Base-by-base conservation (phyloP, 208 protist genomes). In the Acanthamoeba rhysodes region DNA sequence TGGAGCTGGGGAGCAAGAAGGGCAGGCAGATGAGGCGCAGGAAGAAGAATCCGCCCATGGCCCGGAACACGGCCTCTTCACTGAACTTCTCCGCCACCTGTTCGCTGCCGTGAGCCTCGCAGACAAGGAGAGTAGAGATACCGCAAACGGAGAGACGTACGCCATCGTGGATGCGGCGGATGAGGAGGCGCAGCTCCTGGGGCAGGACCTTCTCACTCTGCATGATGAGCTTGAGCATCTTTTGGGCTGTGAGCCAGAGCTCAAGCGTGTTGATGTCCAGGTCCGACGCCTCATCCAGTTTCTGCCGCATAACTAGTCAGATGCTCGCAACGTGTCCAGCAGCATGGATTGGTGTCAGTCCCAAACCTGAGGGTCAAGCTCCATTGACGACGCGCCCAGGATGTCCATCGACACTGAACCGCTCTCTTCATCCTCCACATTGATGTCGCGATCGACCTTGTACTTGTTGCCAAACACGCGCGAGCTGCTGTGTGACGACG, bases 41-140 rank as follows among this genome's bases (percentile, higher is more conserved):
- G 62, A 70, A 70, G 59, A 72, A 72, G 85, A 92, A 92, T 3
- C 85, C 85, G 53, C 85, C 85, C 85, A 92, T 92, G 59, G 85
- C 62, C 27, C 85, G 2, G 37, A 53, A 92, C 85, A 50, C 57
- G 9, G 78, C 78, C 85, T 50, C 57, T 1, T 92, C 62, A 6
- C 34, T 66, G 57, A 92, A 74, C 85, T 92, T 72, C 12, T 9
- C 16, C 55, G 2, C 9, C 85, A 72, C 45, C 41, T 82, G 16
- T 9, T 34, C 22, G 18, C 7, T 6, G 0, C 9, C 22, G 32
- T 82, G 1, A 82, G 32, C 10, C 14, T 59, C 53, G 45, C 45
- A 0, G 27, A 64, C 22, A 24, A 24, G 1, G 12, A 16, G 3
- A 18, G 57, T 64, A 14, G 0, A 0, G 4, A 24, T n/a, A n/a